Percentiles rank a stretch among this genome's conserved stretches.
These are phyloP conservation scores for Keithomyces neogunnii DNA, from an alignment of 2,329 filamentous ascomycete species.

Conservation along the genomic window DNA sequence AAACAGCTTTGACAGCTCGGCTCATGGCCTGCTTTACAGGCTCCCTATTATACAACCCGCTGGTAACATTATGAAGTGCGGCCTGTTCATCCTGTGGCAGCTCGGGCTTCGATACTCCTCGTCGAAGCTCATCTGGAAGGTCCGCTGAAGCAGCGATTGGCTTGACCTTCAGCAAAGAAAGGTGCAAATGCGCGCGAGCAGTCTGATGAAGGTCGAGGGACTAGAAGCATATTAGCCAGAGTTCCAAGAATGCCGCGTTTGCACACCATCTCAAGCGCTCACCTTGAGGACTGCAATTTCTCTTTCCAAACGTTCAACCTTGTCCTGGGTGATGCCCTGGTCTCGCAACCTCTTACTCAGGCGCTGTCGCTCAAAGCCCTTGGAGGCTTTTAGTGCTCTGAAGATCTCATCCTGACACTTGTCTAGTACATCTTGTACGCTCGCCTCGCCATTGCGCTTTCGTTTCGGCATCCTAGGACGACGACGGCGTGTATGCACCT, in stretches of 20 bases:
- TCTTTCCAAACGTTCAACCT: slow-evolving; percentile 51
- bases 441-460: slow-evolving; percentile 39
- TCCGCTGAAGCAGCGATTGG: slow-evolving; percentile 40
- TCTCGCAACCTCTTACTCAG: slow-evolving; percentile 52
- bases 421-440: slow-evolving; percentile 41
- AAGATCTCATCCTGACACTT: slow-evolving; percentile 52
- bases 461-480: slow-evolving; percentile 44
- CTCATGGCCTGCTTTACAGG: slow-evolving; percentile 41
- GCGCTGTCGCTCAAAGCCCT: slow-evolving; percentile 72
- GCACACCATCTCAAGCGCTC: background rate
- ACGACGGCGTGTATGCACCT: background rate
- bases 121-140: slow-evolving; percentile 39
- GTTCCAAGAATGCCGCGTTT: background rate
- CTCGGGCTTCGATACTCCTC: slow-evolving; percentile 39
- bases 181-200: slow-evolving; percentile 46
- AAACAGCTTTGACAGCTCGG: slow-evolving; percentile 40
- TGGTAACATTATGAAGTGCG: slow-evolving; percentile 52
- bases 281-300: slow-evolving; percentile 51
- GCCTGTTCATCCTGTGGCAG: slow-evolving; percentile 42
- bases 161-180: slow-evolving; percentile 46
- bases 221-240: slow-evolving; percentile 19
- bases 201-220: slow-evolving; percentile 50
- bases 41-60: slow-evolving; percentile 43
- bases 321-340: slow-evolving; percentile 34
- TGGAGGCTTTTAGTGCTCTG: slow-evolving; percentile 62